These are phyloP conservation scores for Parsonsia alboflavescens DNA, from an alignment of 257 asterid species.

Conservation along the genomic window DNA sequence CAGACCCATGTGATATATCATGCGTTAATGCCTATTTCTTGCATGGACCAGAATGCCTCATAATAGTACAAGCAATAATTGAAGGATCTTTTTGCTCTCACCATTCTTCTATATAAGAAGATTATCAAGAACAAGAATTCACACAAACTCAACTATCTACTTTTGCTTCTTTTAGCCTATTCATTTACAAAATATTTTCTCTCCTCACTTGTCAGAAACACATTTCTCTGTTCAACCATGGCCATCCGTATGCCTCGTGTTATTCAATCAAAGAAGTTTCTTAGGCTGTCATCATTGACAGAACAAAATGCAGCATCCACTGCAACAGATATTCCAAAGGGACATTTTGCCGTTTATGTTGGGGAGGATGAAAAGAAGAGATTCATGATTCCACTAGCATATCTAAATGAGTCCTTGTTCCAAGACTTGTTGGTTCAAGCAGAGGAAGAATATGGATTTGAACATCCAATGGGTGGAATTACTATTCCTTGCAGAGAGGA, in stretches of 20 bases:
- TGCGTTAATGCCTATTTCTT: neutral
- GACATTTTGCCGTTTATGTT: neutral
- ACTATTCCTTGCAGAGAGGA: conserved; percentile 7
- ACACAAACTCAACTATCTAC: conserved; percentile 4
- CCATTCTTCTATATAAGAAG: neutral
- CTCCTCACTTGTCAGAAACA: no score
- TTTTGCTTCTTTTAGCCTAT: neutral
- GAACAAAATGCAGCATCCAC: conserved; percentile 1
- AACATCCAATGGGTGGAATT: conserved; percentile 1
- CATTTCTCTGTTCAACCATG: neutral
- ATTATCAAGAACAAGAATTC: neutral
- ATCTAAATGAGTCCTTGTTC: neutral
- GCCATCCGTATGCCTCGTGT: neutral
- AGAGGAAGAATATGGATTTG: conserved; percentile 8
- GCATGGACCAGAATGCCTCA: neutral
- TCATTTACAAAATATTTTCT: no score
- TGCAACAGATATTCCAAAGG: neutral
- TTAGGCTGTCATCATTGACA: neutral
- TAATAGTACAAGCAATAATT: neutral
- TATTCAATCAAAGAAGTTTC: neutral
- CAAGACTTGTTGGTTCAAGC: conserved; percentile 3
- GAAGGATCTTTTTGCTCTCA: neutral
- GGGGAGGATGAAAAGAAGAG: neutral
- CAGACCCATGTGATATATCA: neutral
- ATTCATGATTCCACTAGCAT: neutral